Percentiles rank a stretch among this genome's conserved stretches.
phyloP scores from a whole-genome alignment of 495 filamentous ascomycete genomes.

The Xylaria flabelliformis region DNA sequence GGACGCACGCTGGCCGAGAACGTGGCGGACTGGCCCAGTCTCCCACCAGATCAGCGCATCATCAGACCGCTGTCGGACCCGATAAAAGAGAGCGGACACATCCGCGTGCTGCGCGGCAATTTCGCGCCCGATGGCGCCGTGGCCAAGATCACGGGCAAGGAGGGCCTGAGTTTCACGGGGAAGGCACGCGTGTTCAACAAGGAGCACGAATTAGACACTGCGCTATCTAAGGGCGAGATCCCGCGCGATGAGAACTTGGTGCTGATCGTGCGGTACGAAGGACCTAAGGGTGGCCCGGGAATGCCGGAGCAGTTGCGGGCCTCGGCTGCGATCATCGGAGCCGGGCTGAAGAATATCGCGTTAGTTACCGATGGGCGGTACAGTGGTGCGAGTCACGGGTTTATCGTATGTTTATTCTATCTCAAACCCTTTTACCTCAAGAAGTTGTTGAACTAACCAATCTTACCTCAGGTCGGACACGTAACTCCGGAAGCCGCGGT shows the following conservation, averaged over 20 bases:
- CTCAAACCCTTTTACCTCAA: neutral
- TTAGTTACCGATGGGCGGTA: slow-evolving; percentile 95
- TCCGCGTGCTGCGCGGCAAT: slow-evolving; percentile 90
- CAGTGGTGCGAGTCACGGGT: slow-evolving; percentile 88
- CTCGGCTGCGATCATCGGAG: slow-evolving; percentile 90
- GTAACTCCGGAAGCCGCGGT: slow-evolving; percentile 89
- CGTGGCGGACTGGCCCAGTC: slow-evolving; percentile 77
- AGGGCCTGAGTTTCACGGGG: slow-evolving; percentile 83
- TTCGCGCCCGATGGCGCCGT: slow-evolving; percentile 91
- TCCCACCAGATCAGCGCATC: slow-evolving; percentile 82
- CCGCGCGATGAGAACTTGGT: slow-evolving; percentile 81
- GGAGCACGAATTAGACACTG: slow-evolving; percentile 77
- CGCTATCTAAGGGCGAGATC: slow-evolving; percentile 72
- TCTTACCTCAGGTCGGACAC: slow-evolving; percentile 60
- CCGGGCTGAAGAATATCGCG: slow-evolving; percentile 84
- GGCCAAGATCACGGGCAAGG: slow-evolving; percentile 98
- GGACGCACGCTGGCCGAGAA: slow-evolving; percentile 91
- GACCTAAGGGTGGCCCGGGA: slow-evolving; percentile 91
- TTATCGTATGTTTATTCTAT: slow-evolving; percentile 67
- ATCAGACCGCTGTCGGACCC: slow-evolving; percentile 83
- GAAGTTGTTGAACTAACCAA: slow-evolving; percentile 35
- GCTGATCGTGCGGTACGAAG: slow-evolving; percentile 92
- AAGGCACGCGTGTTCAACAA: slow-evolving; percentile 91
- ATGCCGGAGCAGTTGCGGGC: slow-evolving; percentile 98
- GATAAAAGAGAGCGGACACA: slow-evolving; percentile 86